Evolutionary conservation across 129 eudicot genomes (phyloP).

Genomic region (Tanacetum coccineum): DNA sequence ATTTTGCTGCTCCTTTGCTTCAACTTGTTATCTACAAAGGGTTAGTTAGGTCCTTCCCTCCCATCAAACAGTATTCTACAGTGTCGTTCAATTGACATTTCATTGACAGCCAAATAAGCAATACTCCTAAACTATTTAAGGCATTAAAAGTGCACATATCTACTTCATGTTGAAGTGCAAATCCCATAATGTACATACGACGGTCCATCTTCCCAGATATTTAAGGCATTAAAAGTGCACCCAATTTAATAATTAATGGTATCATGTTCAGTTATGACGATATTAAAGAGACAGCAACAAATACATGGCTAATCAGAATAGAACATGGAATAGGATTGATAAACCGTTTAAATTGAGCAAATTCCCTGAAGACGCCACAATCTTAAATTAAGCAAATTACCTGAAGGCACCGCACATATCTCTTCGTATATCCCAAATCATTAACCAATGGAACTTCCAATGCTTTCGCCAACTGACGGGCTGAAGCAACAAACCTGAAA

Average conservation of each 20-base stretch:
- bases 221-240: too few relatives aligned
- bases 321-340: not conserved
- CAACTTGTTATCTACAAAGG: not conserved
- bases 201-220: not conserved
- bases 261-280: not conserved
- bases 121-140: not conserved
- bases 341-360: not conserved
- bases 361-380: slow-evolving; percentile 23
- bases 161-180: not conserved
- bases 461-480: slow-evolving; percentile 28
- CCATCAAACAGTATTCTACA: not conserved
- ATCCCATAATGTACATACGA: not conserved
- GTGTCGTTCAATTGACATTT: not conserved
- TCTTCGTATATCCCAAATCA: slow-evolving; percentile 28
- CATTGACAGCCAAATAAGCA: not conserved
- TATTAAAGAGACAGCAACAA: not conserved
- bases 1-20: not conserved
- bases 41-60: not conserved
- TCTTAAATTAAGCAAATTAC: not conserved
- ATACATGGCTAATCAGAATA: not conserved
- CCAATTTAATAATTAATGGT: not conserved
- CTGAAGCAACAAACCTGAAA: slow-evolving; percentile 29
- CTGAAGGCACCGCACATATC: slow-evolving; percentile 29
- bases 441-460: slow-evolving; percentile 27
- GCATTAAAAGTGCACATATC: not conserved